These are phyloP conservation scores for Silene uniflora DNA, from an alignment of 148 eudicot species.

Conservation along the genomic window DNA sequence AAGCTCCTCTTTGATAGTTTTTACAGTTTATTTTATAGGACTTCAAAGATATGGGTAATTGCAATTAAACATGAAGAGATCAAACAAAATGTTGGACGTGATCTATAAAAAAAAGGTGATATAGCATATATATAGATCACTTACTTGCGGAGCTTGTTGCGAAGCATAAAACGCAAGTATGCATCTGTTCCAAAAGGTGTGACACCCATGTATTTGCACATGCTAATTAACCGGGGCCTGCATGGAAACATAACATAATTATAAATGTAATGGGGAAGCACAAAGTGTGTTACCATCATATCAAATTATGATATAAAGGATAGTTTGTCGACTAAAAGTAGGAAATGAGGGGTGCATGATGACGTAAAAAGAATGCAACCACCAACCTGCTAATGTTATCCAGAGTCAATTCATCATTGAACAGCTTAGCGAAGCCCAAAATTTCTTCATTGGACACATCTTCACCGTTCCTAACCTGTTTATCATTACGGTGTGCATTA, in stretches of 20 bases:
- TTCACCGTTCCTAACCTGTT: conserved; percentile 77
- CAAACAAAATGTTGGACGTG: neutral
- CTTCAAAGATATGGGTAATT: neutral
- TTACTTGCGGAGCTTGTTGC: conserved; percentile 67
- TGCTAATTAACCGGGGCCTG: conserved; percentile 80
- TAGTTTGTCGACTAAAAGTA: neutral
- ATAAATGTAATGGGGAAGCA: neutral
- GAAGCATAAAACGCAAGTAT: conserved; percentile 74
- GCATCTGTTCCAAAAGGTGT: conserved; percentile 77
- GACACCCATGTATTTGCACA: conserved; percentile 95
- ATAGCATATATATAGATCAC: conserved; percentile 6
- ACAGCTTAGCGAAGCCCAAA: conserved; percentile 72
- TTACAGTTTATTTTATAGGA: neutral
- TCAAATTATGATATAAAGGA: neutral
- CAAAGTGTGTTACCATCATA: neutral
- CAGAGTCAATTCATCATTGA: conserved; percentile 79
- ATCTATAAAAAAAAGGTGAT: neutral
- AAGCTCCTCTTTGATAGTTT: neutral
- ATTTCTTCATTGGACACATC: conserved; percentile 77
- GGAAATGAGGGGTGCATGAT: neutral
- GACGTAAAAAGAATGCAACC: neutral
- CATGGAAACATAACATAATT: conserved; percentile 6
- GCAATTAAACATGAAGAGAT: neutral
- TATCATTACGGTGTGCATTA: conserved; percentile 4
- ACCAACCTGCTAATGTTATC: conserved; percentile 87